A percentile compares a stretch with the other conserved stretches of the same genome.
Evolutionary conservation across 2,329 filamentous ascomycete species (phyloP).

Genomic region (Tolypocladium guangdongense): DNA sequence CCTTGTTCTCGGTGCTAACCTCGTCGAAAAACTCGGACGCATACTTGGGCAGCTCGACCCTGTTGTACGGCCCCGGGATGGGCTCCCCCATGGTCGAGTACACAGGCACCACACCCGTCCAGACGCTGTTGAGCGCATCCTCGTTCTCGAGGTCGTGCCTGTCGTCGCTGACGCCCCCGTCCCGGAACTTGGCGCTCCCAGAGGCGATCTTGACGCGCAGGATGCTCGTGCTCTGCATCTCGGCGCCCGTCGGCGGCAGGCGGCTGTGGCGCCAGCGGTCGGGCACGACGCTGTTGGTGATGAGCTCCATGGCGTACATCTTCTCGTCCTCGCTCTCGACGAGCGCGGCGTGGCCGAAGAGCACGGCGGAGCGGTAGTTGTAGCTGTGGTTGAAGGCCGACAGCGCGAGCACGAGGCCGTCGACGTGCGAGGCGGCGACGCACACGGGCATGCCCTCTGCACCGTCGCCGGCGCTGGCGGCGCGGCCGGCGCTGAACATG

Average conservation of each 20-base stretch:
- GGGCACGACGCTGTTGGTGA: conserved; percentile 64
- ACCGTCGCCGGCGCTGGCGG: conserved; percentile 24
- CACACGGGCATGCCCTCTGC: conserved; percentile 54
- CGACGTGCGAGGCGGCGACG: conserved; percentile 61
- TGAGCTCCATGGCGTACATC: conserved; percentile 64
- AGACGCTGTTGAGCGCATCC: conserved; percentile 29
- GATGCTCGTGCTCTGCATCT: conserved; percentile 66
- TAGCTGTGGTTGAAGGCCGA: conserved; percentile 75
- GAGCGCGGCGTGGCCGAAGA: conserved; percentile 62
- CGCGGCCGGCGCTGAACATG: conserved; percentile 53
- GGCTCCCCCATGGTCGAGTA: conserved; percentile 54
- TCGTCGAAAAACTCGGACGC: conserved; percentile 33
- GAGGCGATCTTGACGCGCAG: conserved; percentile 56
- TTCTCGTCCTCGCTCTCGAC: conserved; percentile 62
- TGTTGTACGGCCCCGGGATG: conserved; percentile 47
- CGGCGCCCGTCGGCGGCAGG: conserved; percentile 58
- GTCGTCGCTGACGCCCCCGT: conserved; percentile 50
- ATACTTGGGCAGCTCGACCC: conserved; percentile 51
- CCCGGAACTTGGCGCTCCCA: conserved; percentile 66
- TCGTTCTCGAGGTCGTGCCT: conserved; percentile 34
- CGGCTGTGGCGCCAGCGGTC: conserved; percentile 59
- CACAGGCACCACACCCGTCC: conserved; percentile 51
- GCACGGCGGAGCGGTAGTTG: conserved; percentile 73
- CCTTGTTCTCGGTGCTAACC: conserved; percentile 23
- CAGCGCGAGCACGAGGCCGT: conserved; percentile 69